A percentile compares a stretch with the other conserved stretches of the same genome.
Conservation (phyloP, 1,139 yeast genomes). For the Waltiozyma sp. region DNA sequence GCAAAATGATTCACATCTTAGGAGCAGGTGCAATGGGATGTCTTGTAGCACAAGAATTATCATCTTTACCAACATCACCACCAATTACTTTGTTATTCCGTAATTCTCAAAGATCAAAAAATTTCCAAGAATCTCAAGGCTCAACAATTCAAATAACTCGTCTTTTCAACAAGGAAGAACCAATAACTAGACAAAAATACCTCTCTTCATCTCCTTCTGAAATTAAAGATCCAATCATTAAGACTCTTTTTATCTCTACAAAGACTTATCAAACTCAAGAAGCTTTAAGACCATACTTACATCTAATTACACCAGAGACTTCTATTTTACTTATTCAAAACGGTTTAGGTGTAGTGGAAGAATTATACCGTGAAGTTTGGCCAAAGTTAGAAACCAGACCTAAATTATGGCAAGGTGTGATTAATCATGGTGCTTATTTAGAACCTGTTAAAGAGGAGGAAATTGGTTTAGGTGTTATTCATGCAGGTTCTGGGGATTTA, state of each 20-base stretch:
- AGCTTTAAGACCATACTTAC: constrained; percentile 36
- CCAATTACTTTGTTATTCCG: constrained; percentile 15
- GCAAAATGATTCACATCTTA: constrained; percentile 10
- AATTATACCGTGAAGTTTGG: constrained; percentile 48
- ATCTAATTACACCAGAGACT: constrained; percentile 36
- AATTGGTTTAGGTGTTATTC: constrained; percentile 32
- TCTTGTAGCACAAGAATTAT: constrained; percentile 15
- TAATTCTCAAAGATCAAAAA: constrained; percentile 16
- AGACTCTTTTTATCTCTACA: constrained; percentile 54
- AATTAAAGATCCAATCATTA: constrained; percentile 23
- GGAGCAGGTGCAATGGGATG: constrained; percentile 20
- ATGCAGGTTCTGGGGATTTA: constrained; percentile 58
- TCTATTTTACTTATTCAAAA: constrained; percentile 70
- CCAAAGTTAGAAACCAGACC: constrained; percentile 38
- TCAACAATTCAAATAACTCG: constrained; percentile 21
- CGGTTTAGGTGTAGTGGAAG: constrained; percentile 71
- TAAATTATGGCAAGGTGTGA: constrained; percentile 57
- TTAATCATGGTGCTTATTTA: constrained; percentile 68
- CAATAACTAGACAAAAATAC: constrained; percentile 8
- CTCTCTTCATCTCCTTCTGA: constrained; percentile 21
- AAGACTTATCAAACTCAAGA: constrained; percentile 51
- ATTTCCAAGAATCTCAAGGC: constrained; percentile 18
- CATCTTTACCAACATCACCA: constrained; percentile 10
- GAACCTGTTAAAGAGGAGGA: constrained; percentile 3
- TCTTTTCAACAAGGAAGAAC: constrained; percentile 15